Percentiles rank a stretch among this genome's conserved stretches.
phyloP scores from a whole-genome alignment of 2,329 filamentous ascomycete species.

The Lojkania enalia region DNA sequence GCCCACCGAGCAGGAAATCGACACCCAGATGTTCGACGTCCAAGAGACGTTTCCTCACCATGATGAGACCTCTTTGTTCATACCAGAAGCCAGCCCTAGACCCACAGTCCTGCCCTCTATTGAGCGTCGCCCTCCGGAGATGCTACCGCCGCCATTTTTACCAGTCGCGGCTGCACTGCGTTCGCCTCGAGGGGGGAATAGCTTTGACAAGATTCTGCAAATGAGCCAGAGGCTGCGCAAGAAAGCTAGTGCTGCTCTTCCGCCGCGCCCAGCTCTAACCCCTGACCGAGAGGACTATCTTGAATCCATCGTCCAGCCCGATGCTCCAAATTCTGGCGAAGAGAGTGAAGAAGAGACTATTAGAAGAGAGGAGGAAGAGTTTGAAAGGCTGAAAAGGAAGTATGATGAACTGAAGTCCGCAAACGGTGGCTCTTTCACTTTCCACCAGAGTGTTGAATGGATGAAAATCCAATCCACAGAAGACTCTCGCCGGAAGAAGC shows the following conservation, averaged over 20 bases:
- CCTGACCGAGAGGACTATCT: conserved; percentile 2
- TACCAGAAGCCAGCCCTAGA: not conserved
- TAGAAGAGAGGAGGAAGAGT: conserved; percentile 18
- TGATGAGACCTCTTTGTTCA: not conserved
- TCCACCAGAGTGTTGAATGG: conserved; percentile 35
- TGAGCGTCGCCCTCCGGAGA: not conserved
- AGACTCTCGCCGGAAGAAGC: conserved; percentile 18
- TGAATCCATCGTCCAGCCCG: not conserved
- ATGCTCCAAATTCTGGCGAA: not conserved
- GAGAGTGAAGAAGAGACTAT: conserved; percentile 8
- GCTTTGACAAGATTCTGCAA: conserved; percentile 3
- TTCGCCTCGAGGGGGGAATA: not conserved
- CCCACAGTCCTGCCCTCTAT: not conserved
- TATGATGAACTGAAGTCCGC: conserved; percentile 25
- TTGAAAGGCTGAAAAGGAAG: conserved; percentile 20
- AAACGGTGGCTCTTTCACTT: conserved; percentile 21
- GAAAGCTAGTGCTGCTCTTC: not conserved
- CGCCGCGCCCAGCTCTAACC: not conserved
- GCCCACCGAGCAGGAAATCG: not conserved
- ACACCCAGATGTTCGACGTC: not conserved
- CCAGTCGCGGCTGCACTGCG: no score
- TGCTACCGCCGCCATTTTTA: not conserved
- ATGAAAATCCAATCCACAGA: conserved; percentile 28
- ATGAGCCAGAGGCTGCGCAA: not conserved
- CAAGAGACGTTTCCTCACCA: not conserved